Evolutionary conservation across 2,329 filamentous ascomycete genomes (phyloP).

Genomic region (Sclerotinia spermophila): DNA sequence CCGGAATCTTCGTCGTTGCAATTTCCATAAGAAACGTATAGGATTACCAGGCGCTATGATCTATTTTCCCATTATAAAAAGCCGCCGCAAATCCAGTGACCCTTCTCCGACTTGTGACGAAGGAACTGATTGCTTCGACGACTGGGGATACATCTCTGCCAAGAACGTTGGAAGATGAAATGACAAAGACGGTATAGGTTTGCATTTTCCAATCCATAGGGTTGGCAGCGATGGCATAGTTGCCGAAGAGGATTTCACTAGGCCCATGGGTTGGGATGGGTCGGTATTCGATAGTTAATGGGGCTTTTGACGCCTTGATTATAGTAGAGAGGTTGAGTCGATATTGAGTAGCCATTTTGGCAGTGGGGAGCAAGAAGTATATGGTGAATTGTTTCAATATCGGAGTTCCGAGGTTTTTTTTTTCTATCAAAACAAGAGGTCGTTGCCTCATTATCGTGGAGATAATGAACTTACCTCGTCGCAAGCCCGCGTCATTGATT

Average conservation of each 20-base stretch:
- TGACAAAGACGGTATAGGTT: conserved; percentile 18
- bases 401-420: too few relatives aligned
- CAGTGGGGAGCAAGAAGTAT: too few relatives aligned
- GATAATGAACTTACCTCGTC: neutral
- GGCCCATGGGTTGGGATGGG: conserved; percentile 30
- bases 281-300: neutral
- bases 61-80: neutral
- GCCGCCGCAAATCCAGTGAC: neutral
- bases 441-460: neutral
- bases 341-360: too few relatives aligned
- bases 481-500: neutral
- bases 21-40: neutral
- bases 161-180: conserved; percentile 37
- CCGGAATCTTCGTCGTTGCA: neutral
- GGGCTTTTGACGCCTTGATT: too few relatives aligned
- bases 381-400: too few relatives aligned
- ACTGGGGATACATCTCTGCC: rapidly evolving
- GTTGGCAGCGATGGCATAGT: conserved; percentile 39
- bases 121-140: neutral
- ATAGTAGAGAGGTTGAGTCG: too few relatives aligned
- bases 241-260: conserved; percentile 37
- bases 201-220: conserved; percentile 41
- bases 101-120: neutral
- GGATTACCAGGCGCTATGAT: neutral
- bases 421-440: too few relatives aligned